Percentiles rank a stretch among this genome's conserved stretches.
Evolutionary conservation across 345 rosid genomes (phyloP).

Genomic region (Mangifera indica): DNA sequence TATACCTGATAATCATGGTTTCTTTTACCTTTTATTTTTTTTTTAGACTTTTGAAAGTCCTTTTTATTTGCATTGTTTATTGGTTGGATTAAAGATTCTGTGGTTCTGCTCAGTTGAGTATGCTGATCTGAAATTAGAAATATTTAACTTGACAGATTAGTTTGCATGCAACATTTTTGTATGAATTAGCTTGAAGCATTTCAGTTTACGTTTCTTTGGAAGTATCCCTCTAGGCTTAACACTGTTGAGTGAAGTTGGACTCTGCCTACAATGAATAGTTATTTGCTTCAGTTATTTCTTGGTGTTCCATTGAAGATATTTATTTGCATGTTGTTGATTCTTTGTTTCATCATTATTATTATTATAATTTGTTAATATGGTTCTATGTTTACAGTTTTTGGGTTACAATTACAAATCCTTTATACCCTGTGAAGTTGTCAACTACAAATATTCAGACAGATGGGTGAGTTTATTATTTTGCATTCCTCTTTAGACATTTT

Average conservation of each 20-base stretch:
- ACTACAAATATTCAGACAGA: slow-evolving; percentile 57
- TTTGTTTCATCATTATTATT: neutral
- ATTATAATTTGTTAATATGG: neutral
- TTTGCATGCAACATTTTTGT: neutral
- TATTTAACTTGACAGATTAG: neutral
- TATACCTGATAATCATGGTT: too few relatives aligned
- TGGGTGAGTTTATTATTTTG: slow-evolving; percentile 53
- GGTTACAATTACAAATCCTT: slow-evolving; percentile 66
- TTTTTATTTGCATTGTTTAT: too few relatives aligned
- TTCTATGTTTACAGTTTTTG: slow-evolving; percentile 57
- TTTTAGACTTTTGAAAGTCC: too few relatives aligned
- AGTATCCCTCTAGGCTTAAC: neutral
- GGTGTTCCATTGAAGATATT: neutral
- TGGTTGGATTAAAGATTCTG: too few relatives aligned
- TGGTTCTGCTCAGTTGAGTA: neutral
- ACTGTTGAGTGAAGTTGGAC: neutral
- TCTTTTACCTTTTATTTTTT: too few relatives aligned
- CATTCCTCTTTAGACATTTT: neutral
- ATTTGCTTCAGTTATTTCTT: neutral
- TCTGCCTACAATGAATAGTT: neutral
- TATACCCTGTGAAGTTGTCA: slow-evolving; percentile 64
- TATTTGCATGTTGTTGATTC: neutral
- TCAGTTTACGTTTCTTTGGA: neutral
- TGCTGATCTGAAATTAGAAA: neutral
- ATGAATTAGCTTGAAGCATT: neutral